phyloP scores from a whole-genome alignment of 306 rosid species.

The Sechiopsis laciniata region DNA sequence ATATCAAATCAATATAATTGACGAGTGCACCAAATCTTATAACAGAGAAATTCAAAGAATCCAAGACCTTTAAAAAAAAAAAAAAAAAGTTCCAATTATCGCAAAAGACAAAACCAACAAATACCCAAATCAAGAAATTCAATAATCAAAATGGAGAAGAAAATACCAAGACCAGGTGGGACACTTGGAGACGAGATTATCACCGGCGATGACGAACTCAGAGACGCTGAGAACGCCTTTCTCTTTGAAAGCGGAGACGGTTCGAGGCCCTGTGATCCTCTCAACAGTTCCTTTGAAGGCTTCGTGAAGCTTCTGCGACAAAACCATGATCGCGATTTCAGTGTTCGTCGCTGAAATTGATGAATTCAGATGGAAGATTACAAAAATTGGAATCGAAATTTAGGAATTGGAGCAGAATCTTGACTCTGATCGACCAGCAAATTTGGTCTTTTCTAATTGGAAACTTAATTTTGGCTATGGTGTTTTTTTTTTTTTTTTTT shows the following conservation, averaged over 20 bases:
- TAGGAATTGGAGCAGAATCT: background rate
- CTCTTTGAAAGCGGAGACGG: slow-evolving; percentile 94
- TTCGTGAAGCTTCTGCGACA: slow-evolving; percentile 89
- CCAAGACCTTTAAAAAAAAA: background rate
- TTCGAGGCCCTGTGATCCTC: slow-evolving; percentile 87
- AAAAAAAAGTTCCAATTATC: background rate
- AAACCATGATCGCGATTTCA: slow-evolving; percentile 45
- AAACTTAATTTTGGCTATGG: too few species aligned
- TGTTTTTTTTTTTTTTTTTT: too few species aligned
- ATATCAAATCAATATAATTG: background rate
- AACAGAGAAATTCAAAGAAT: background rate
- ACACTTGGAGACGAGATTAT: slow-evolving; percentile 94
- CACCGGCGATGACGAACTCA: slow-evolving; percentile 85
- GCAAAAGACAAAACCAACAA: background rate
- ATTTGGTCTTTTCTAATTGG: background rate
- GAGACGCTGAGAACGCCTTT: slow-evolving; percentile 94
- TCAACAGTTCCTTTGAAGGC: slow-evolving; percentile 96
- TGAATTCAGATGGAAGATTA: background rate
- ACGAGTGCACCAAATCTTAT: background rate
- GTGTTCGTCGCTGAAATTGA: background rate
- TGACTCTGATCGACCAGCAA: slow-evolving; percentile 10
- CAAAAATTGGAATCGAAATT: background rate
- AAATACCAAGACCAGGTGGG: slow-evolving; percentile 98
- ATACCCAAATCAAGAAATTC: background rate
- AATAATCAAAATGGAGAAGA: background rate